Evolutionary conservation across 345 rosid species (phyloP), one percentile per base, ranked within the genome.

Genomic region (Eucalyptus sp.): DNA sequence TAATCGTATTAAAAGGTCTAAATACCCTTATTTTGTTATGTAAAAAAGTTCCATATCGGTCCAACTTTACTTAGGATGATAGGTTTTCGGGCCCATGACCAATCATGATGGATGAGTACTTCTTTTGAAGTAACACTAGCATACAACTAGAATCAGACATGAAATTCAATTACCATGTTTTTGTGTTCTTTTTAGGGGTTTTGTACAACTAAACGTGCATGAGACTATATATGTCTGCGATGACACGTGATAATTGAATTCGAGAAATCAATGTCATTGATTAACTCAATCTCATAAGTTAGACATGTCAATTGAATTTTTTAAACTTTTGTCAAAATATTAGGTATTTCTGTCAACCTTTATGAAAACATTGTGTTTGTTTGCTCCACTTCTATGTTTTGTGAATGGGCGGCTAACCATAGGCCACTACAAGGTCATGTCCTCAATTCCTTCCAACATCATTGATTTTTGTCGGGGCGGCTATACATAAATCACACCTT

Each of bases 151-250:
- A 41, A 11, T 18, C 4, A 10, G 83, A 18, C 13, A 12, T 20
- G 83, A 37, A 76, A 37, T 76, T 20, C 4, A 76, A 3, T 41
- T 76, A 22, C 0, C 14, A 18, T 76, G 48, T 41, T 76, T 76
- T 13, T 10, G 16, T 41, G 14, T 76, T 41, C 9, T 20, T 76
- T 76, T 20, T 76, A 37, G 48, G 83, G 83, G 7, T 37, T 76
- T 41, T 76, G 46, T 8, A 10, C 46, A 18, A 20, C 27, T 33
- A 68, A 8, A 33, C 0, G 4, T 68, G 44, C 44, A 68, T 0
- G 4, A 20, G 48, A 20, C 27, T 76, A 11, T 37, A 68, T 33
- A 76, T 41, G 48, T 41, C 15, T 20, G 0, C 8, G 0, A 76
- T 76, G 15, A 76, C 14, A 20, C 0, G 29, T 41, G 48, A 76